phyloP scores from a whole-genome alignment of 2,329 filamentous ascomycete genomes.

The Diaporthe caulivora region DNA sequence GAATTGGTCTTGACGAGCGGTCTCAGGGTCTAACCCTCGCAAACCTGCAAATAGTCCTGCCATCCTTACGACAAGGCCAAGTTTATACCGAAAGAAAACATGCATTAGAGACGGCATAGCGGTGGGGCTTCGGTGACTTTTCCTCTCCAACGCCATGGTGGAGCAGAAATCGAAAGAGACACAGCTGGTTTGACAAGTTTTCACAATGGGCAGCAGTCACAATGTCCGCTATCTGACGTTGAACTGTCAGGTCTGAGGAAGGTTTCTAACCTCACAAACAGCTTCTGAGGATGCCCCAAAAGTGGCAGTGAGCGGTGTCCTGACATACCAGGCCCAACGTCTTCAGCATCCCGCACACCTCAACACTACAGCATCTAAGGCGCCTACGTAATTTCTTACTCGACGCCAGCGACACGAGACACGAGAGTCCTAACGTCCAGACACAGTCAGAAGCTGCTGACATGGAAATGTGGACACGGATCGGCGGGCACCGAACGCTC shows the following conservation, averaged over 20 bases:
- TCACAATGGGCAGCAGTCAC: neutral
- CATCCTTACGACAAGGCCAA: neutral
- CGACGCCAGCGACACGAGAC: neutral
- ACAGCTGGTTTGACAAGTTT: neutral
- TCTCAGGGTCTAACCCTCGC: slow-evolving; percentile 1
- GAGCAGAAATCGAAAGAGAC: neutral
- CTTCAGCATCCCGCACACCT: neutral
- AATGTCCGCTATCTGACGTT: neutral
- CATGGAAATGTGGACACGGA: neutral
- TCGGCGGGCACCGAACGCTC: neutral
- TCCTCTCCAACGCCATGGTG: neutral
- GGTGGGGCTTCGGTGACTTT: neutral
- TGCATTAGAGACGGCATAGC: neutral
- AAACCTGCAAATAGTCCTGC: neutral
- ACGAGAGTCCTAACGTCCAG: neutral
- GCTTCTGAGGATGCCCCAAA: neutral
- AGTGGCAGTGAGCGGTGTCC: neutral
- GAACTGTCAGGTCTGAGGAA: neutral
- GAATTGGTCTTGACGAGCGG: neutral
- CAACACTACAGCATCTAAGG: neutral
- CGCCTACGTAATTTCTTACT: neutral
- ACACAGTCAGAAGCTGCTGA: neutral
- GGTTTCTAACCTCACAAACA: neutral
- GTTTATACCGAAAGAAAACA: neutral
- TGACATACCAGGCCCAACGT: neutral